Conservation (phyloP, 1,139 yeast genomes). For the Tardiomyces digboiensis region DNA sequence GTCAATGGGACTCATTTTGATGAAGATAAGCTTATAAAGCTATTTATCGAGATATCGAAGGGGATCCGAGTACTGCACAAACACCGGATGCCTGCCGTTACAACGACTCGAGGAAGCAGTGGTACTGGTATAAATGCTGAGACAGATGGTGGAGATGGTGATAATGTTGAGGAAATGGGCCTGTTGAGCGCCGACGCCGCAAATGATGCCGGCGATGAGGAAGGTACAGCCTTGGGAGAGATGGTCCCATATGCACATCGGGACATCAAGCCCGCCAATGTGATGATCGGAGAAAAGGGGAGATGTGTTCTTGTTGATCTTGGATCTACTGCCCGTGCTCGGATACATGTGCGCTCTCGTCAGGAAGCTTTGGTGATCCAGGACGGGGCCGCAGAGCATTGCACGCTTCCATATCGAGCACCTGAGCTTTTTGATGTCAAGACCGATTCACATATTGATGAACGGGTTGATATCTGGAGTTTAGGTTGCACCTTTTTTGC, state of each 20-base stretch:
- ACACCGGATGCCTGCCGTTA: conserved; percentile 29
- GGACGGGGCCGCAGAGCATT: conserved; percentile 77
- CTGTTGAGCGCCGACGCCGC: conserved; percentile 10
- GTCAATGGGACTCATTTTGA: conserved; percentile 44
- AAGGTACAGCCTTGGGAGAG: conserved; percentile 40
- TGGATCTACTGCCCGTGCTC: conserved; percentile 69
- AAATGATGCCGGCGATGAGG: conserved; percentile 12
- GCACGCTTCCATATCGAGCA: conserved; percentile 82
- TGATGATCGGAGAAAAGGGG: conserved; percentile 68
- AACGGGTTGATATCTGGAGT: conserved; percentile 83
- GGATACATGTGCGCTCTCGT: conserved; percentile 43
- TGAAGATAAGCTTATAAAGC: conserved; percentile 51
- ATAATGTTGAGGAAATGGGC: conserved; percentile 8
- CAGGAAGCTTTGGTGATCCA: conserved; percentile 69
- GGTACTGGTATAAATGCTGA: conserved; percentile 17
- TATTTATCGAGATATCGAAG: conserved; percentile 60
- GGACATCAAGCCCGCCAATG: conserved; percentile 83
- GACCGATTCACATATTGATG: conserved; percentile 53
- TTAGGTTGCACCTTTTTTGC: conserved; percentile 78
- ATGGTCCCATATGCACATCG: conserved; percentile 72
- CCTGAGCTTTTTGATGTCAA: conserved; percentile 81
- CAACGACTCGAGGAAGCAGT: not conserved
- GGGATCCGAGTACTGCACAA: conserved; percentile 74
- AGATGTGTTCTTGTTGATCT: conserved; percentile 72
- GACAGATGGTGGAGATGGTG: conserved; percentile 14